Percentiles rank a stretch among this genome's conserved stretches.
Conservation (phyloP, 306 rosid genomes). For the Citrullus mucosospermus region DNA sequence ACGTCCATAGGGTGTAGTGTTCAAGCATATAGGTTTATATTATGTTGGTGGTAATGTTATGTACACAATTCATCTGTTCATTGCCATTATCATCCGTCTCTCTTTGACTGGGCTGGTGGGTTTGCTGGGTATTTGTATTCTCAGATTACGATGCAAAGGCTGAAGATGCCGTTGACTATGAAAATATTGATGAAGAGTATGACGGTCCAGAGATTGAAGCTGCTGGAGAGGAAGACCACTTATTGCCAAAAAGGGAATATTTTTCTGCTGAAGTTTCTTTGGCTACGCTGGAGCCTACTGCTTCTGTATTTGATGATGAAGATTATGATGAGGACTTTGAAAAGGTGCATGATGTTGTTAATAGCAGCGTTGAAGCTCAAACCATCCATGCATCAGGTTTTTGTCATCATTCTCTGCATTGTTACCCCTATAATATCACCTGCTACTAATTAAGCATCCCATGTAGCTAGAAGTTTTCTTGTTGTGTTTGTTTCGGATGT, state of each 20-base stretch:
- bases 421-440: background rate
- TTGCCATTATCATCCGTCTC: background rate
- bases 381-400: constrained; percentile 34
- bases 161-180: constrained; percentile 88
- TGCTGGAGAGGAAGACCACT: constrained; percentile 73
- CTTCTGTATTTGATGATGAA: constrained; percentile 76
- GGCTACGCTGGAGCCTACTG: constrained; percentile 36
- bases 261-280: constrained; percentile 46
- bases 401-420: background rate
- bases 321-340: constrained; percentile 89
- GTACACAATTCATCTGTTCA: background rate
- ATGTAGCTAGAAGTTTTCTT: background rate
- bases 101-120: background rate
- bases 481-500: background rate
- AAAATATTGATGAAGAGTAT: constrained; percentile 90
- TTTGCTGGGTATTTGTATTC: background rate
- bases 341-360: constrained; percentile 35
- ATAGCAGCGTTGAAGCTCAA: constrained; percentile 32
- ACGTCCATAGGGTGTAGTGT: background rate
- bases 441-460: background rate
- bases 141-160: constrained; percentile 81
- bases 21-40: background rate
- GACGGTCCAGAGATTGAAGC: constrained; percentile 90
- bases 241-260: constrained; percentile 69
- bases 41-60: background rate